Evolutionary conservation across 768 basidiomycete genomes (phyloP).

Genomic region (Mycena indigotica): DNA sequence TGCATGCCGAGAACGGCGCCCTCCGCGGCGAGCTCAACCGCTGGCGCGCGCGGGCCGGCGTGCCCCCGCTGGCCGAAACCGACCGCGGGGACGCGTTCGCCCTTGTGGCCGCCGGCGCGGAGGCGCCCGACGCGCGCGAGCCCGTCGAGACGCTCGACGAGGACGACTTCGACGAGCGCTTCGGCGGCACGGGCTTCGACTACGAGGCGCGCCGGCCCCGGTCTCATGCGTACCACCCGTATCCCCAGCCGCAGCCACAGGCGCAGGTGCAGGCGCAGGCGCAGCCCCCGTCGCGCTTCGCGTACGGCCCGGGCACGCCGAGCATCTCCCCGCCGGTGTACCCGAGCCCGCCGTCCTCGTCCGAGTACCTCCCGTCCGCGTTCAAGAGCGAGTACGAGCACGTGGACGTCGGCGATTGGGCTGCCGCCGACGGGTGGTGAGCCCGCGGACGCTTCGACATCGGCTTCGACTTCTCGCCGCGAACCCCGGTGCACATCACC

Average conservation of each 20-base stretch:
- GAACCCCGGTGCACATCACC: too few relatives aligned
- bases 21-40: constrained; percentile 19
- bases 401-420: too few relatives aligned
- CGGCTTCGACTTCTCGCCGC: too few relatives aligned
- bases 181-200: too few relatives aligned
- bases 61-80: constrained; percentile 2
- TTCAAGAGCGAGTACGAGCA: too few relatives aligned
- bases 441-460: too few relatives aligned
- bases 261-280: too few relatives aligned
- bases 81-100: constrained; percentile 13
- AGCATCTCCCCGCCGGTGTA: constrained; percentile 3
- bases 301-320: constrained; percentile 7
- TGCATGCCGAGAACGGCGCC: constrained; percentile 12
- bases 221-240: too few relatives aligned
- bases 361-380: background rate
- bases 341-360: constrained; percentile 12
- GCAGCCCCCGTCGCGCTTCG: too few relatives aligned
- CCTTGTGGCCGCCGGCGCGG: constrained; percentile 10
- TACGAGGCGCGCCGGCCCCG: too few relatives aligned
- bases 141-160: constrained; percentile 12
- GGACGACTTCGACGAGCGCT: constrained; percentile 8
- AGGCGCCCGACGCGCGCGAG: constrained; percentile 7
- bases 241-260: too few relatives aligned
- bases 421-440: too few relatives aligned
- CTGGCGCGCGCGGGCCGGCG: constrained; percentile 16